Base-by-base conservation (phyloP, 2,329 filamentous ascomycete species). In the Zalaria sp. region DNA sequence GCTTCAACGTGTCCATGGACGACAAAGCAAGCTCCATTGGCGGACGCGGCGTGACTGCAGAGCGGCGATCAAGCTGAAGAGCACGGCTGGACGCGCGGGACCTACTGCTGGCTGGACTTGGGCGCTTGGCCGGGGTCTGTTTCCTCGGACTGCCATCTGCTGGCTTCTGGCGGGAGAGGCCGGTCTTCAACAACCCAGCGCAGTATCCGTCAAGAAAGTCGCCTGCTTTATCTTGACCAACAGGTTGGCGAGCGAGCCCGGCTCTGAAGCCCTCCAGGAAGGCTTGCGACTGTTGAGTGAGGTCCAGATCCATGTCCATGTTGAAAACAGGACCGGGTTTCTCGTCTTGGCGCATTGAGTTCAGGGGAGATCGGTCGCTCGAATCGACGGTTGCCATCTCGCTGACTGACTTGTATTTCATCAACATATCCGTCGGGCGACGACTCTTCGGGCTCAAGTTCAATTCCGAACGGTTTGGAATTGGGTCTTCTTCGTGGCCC, bases 151-250 rank as follows among this genome's bases (percentile, higher is more conserved):
- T 9, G 7, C 28, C 38, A 18, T 35, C 25, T 18, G 27, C 18
- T 18, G 6, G 8, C 25, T 26, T 5, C 3, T 18, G 25, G 27
- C 18, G 7, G 10, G 35, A 36, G 26, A 42, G 34, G 7, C 37
- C 43, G n/a, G 54, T 52, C 37, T 56, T 52, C 34, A 56, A 46
- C 35, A 59, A 40, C 7, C 56, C 58, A 26, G 52, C 48, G 40
- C 57, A 59, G 46, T 60, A 61, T 6, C 58, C 58, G 5, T 56
- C 49, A 6, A 61, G 43, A 41, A 50, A 57, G 26, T 56, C 49
- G 4, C 50, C 52, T 9, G 41, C 45, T 29, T 50, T 50, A 18
- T 55, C 50, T n/a, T 43, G 34, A 9, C 47, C 49, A 27, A 57
- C 46, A 10, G 49, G 43, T 27, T 46, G 44, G 39, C 57, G 55